Base-by-base conservation (phyloP, 805 yeast species). In the Tetrapisispora fleetii region DNA sequence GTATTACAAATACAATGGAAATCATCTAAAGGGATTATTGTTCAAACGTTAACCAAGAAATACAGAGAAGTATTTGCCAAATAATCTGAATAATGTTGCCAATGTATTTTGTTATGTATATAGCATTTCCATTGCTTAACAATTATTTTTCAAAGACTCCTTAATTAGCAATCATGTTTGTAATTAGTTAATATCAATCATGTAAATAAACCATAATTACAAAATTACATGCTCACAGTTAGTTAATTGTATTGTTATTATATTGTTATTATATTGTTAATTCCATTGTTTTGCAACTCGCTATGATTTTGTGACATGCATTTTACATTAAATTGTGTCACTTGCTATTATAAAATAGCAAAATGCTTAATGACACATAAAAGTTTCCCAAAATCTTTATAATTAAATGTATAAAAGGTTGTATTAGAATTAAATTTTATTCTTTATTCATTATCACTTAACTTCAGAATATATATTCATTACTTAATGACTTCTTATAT, bases 1-100 rank as follows among this genome's bases (percentile, higher is more conserved):
- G 48, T 49, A 10, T 52, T 67, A 16, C 60, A 67, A 44, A 47
- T 47, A n/a, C 70, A 68, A 48, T 70, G 73, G 71, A 68, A 60
- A 41, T 62, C 73, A 1, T 62, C 71, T 2, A 62, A 64, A 6
- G 54, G 55, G 17, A 47, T 57, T 6, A 65, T 69, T 16, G 65
- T 59, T 48, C 50, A 60, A 6, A 59, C 67, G 42, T 60, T 69
- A 43, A 69, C 59, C 3, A 53, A 52, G 14, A 13, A 41, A 18
- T 35, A n/a, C 19, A 40, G 43, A 32, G 22, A 32, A 17, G 13
- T 41, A 16, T 41, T 41, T 19, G 16, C n/a, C 27, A 24, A 40
- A 27, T 13, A 27, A 11, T 16, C 16, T 5, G 16, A 38, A 13
- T 19, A 21, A 11, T n/a, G n/a, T 13, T 13, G 4, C 10, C 35